Percentiles rank a stretch among this genome's conserved stretches.
phyloP scores from a whole-genome alignment of 2,329 filamentous ascomycete genomes.

The Ophiostoma ulmi region DNA sequence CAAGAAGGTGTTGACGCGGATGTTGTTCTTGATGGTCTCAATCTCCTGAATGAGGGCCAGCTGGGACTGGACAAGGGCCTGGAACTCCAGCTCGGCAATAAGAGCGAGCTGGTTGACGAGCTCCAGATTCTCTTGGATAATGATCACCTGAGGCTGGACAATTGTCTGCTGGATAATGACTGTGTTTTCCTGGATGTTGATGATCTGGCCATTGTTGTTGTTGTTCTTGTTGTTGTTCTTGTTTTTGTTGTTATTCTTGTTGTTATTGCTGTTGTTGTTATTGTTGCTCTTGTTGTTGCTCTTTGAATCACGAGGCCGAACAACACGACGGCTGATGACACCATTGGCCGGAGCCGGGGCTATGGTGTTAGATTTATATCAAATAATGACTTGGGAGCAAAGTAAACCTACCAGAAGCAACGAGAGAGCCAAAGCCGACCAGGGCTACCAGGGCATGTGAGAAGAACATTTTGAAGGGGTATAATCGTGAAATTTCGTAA shows the following conservation, averaged over 20 bases:
- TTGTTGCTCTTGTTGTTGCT: neutral
- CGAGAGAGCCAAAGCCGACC: slow-evolving; percentile 31
- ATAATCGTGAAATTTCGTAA: slow-evolving; percentile 1
- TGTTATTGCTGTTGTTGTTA: slow-evolving; percentile 27
- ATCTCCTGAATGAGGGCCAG: slow-evolving; percentile 37
- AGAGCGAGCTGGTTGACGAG: slow-evolving; percentile 35
- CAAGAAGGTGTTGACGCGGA: slow-evolving; percentile 39
- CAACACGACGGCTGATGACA: neutral
- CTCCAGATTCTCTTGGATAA: slow-evolving; percentile 37
- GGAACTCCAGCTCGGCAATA: slow-evolving; percentile 37
- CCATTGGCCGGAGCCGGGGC: neutral
- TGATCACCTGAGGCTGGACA: slow-evolving; percentile 31
- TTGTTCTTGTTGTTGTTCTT: slow-evolving; percentile 29
- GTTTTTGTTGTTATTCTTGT: slow-evolving; percentile 30
- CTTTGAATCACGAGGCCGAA: neutral
- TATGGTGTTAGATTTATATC: neutral
- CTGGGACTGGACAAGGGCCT: slow-evolving; percentile 37
- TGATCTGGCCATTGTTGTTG: slow-evolving; percentile 14
- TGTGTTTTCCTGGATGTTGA: slow-evolving; percentile 31
- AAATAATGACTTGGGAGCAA: too few species aligned
- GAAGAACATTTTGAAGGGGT: slow-evolving; percentile 28
- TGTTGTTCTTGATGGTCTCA: slow-evolving; percentile 41
- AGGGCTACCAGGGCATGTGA: slow-evolving; percentile 31
- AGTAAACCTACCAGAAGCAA: slow-evolving; percentile 31
- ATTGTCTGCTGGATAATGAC: slow-evolving; percentile 36